A percentile compares a stretch with the other conserved stretches of the same genome.
These are phyloP conservation scores for Gamarada debralockiae DNA, from an alignment of 495 filamentous ascomycete species.

Conservation along the genomic window DNA sequence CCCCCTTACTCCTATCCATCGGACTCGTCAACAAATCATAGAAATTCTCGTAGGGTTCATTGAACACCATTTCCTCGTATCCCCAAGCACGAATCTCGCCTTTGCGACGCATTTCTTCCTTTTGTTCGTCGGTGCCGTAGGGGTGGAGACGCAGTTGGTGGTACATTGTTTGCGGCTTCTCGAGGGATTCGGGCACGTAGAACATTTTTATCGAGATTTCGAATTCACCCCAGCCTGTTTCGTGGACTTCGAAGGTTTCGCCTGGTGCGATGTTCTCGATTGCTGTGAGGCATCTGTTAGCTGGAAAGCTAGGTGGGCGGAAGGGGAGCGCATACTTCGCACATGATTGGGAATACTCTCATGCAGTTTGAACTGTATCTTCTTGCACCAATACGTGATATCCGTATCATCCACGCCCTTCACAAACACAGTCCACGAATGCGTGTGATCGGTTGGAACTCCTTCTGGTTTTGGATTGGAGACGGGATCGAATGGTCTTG, in stretches of 20 bases:
- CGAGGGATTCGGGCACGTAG: constrained; percentile 77
- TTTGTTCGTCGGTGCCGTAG: constrained; percentile 77
- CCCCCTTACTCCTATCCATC: constrained; percentile 27
- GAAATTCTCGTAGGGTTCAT: constrained; percentile 89
- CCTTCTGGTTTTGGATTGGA: constrained; percentile 56
- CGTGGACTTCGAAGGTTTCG: constrained; percentile 78
- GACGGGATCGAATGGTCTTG: constrained; percentile 62
- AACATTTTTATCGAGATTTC: constrained; percentile 90
- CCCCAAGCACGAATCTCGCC: constrained; percentile 68
- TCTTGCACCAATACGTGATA: constrained; percentile 92
- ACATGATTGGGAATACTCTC: constrained; percentile 88
- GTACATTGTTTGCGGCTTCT: constrained; percentile 89
- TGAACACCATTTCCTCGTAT: constrained; percentile 92
- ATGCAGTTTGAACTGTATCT: constrained; percentile 96
- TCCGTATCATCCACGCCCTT: constrained; percentile 79
- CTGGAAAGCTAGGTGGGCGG: neutral
- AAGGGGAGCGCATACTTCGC: constrained; percentile 49
- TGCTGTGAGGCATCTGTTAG: constrained; percentile 17
- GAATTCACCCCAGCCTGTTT: constrained; percentile 98
- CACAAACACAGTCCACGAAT: constrained; percentile 92
- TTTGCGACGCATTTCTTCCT: constrained; percentile 53
- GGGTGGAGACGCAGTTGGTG: constrained; percentile 90
- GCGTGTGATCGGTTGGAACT: constrained; percentile 83
- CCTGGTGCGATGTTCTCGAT: constrained; percentile 58
- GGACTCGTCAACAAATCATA: constrained; percentile 67